Evolutionary conservation across 2,329 filamentous ascomycete genomes (phyloP).

Genomic region (Phaeosphaeriaceae sp.): DNA sequence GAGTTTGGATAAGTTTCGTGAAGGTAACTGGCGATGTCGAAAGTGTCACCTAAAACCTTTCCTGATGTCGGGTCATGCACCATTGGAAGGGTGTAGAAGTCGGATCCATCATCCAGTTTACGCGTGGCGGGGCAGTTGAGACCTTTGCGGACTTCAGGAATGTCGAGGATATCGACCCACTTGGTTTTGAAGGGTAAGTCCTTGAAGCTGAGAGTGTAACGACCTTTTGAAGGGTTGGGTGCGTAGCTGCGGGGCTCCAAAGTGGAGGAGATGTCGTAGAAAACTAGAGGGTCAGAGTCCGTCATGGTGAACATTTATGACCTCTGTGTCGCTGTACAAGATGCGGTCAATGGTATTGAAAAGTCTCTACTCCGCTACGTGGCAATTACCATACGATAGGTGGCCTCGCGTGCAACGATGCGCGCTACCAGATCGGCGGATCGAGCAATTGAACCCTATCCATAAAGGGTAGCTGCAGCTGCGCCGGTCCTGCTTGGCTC

Average conservation of each 20-base stretch:
- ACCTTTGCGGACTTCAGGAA: slow-evolving; percentile 52
- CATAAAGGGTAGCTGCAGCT: neutral
- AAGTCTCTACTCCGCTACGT: neutral
- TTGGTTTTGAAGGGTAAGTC: slow-evolving; percentile 54
- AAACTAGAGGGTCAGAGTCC: slow-evolving; percentile 39
- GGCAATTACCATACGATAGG: neutral
- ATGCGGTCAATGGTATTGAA: too few relatives aligned
- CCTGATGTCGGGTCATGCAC: slow-evolving; percentile 56
- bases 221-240: slow-evolving; percentile 61
- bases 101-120: slow-evolving; percentile 62
- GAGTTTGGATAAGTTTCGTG: slow-evolving; percentile 59
- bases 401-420: neutral
- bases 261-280: slow-evolving; percentile 59
- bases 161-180: slow-evolving; percentile 62
- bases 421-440: too few relatives aligned
- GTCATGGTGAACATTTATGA: too few relatives aligned
- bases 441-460: too few relatives aligned
- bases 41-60: slow-evolving; percentile 64
- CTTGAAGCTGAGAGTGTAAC: slow-evolving; percentile 60
- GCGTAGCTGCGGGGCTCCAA: slow-evolving; percentile 49
- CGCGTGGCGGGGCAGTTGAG: slow-evolving; percentile 60
- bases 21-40: slow-evolving; percentile 69
- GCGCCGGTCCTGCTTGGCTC: neutral
- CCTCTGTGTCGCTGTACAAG: too few relatives aligned
- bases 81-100: slow-evolving; percentile 68